phyloP scores from a whole-genome alignment of 306 rosid species.

The Benincasa hispida region DNA sequence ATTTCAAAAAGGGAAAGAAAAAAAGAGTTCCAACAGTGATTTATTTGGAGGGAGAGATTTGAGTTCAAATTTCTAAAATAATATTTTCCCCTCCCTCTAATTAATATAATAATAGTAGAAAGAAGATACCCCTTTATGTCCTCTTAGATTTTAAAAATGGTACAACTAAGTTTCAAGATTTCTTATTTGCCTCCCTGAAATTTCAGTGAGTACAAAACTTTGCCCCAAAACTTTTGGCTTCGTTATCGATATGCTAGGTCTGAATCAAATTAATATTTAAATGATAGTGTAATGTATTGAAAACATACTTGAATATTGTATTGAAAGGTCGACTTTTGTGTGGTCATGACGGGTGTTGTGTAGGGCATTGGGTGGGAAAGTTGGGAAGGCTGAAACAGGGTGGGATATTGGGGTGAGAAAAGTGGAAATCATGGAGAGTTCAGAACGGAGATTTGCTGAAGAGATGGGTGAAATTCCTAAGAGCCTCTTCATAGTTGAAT shows the following conservation, averaged over 20 bases:
- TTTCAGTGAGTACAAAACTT: too few relatives aligned
- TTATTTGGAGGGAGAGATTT: not conserved
- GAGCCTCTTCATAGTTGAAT: constrained; percentile 33
- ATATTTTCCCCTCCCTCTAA: not conserved
- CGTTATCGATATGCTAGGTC: not conserved
- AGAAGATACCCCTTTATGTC: too few relatives aligned
- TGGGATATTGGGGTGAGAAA: constrained; percentile 10
- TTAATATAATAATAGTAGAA: not conserved
- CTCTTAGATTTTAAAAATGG: too few relatives aligned
- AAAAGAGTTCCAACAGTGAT: not conserved
- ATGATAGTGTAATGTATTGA: not conserved
- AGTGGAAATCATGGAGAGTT: constrained; percentile 12
- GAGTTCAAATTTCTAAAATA: not conserved
- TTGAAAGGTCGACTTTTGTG: not conserved
- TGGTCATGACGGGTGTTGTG: constrained; percentile 32
- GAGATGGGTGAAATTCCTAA: constrained; percentile 24
- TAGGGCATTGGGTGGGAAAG: constrained; percentile 65
- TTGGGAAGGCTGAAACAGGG: constrained; percentile 38
- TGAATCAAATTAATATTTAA: not conserved
- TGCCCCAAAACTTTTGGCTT: not conserved
- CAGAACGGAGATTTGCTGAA: constrained; percentile 4
- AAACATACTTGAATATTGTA: not conserved
- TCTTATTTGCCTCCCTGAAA: not conserved
- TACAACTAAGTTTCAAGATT: too few relatives aligned
- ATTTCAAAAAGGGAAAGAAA: too few relatives aligned